These are phyloP conservation scores for Teratosphaeria nubilosa DNA, from an alignment of 2,329 filamentous ascomycete genomes.

Conservation along the genomic window DNA sequence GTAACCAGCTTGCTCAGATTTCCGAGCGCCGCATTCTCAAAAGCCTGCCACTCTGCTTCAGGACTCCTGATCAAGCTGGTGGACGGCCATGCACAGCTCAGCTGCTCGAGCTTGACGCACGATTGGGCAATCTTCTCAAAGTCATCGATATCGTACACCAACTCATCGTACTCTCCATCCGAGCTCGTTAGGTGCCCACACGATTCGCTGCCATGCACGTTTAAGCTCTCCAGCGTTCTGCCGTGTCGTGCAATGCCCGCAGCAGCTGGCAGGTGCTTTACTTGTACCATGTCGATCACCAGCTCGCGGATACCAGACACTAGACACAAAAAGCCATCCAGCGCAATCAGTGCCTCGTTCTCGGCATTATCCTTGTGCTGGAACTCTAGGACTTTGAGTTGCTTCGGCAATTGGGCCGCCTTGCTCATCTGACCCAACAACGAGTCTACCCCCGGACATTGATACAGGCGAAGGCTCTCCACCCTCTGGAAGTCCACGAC, in stretches of 20 bases:
- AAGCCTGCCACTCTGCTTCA: conserved; percentile 33
- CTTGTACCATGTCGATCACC: conserved; percentile 34
- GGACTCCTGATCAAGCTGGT: conserved; percentile 35
- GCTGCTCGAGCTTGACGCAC: conserved; percentile 34
- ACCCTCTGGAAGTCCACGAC: conserved; percentile 36
- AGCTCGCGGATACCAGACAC: conserved; percentile 36
- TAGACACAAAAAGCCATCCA: conserved; percentile 39
- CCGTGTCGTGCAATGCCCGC: conserved; percentile 36
- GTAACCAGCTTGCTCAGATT: conserved; percentile 32
- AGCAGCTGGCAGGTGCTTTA: conserved; percentile 32
- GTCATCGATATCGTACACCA: conserved; percentile 33
- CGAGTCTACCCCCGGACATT: conserved; percentile 37
- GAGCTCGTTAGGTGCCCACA: neutral
- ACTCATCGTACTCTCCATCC: conserved; percentile 30
- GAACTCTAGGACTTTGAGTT: conserved; percentile 36
- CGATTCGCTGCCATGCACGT: conserved; percentile 30
- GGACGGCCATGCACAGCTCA: conserved; percentile 37
- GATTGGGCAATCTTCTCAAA: conserved; percentile 38
- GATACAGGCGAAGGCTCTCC: conserved; percentile 33
- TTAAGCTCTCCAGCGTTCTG: conserved; percentile 36
- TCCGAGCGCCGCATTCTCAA: conserved; percentile 22
- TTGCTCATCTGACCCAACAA: conserved; percentile 39
- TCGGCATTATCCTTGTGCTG: conserved; percentile 40
- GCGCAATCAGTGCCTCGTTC: conserved; percentile 35
- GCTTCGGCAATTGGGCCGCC: conserved; percentile 33